A percentile compares a stretch with the other conserved stretches of the same genome.
Evolutionary conservation across 2,329 filamentous ascomycete genomes (phyloP).

Genomic region (Biscogniauxia marginata): DNA sequence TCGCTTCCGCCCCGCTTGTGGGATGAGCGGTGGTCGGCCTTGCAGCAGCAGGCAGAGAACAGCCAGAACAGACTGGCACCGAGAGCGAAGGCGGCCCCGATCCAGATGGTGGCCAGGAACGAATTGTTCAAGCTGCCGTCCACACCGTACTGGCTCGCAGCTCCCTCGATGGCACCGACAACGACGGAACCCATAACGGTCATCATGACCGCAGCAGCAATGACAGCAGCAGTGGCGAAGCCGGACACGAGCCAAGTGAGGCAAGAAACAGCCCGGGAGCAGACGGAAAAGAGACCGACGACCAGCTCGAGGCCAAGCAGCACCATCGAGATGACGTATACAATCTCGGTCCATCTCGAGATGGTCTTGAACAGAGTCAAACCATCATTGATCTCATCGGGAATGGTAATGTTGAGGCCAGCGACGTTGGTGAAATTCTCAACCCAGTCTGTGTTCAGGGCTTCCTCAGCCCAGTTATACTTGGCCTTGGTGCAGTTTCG

Average conservation of each 20-base stretch:
- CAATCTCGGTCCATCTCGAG: slow-evolving; percentile 78
- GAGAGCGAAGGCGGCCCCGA: slow-evolving; percentile 74
- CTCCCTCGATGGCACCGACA: slow-evolving; percentile 63
- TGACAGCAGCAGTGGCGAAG: slow-evolving; percentile 52
- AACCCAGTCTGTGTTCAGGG: slow-evolving; percentile 53
- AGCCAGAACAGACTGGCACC: slow-evolving; percentile 85
- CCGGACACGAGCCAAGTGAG: slow-evolving; percentile 74
- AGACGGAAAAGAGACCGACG: slow-evolving; percentile 79
- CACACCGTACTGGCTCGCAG: slow-evolving; percentile 71
- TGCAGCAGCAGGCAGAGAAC: slow-evolving; percentile 89
- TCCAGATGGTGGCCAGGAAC: slow-evolving; percentile 74
- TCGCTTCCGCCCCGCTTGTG: slow-evolving; percentile 32
- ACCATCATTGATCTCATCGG: slow-evolving; percentile 62
- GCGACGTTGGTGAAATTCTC: slow-evolving; percentile 43
- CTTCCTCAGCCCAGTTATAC: slow-evolving; percentile 74
- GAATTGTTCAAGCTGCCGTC: slow-evolving; percentile 62
- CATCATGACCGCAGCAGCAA: slow-evolving; percentile 68
- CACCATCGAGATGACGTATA: slow-evolving; percentile 72
- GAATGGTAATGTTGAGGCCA: slow-evolving; percentile 61
- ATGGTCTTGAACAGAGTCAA: slow-evolving; percentile 73
- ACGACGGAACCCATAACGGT: slow-evolving; percentile 73
- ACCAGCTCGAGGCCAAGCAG: slow-evolving; percentile 70
- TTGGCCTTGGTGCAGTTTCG: slow-evolving; percentile 68
- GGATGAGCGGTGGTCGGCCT: slow-evolving; percentile 49
- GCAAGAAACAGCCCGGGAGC: slow-evolving; percentile 78